Base-by-base conservation (phyloP, 352 stramenopile genomes). In the Pythium biforme region DNA sequence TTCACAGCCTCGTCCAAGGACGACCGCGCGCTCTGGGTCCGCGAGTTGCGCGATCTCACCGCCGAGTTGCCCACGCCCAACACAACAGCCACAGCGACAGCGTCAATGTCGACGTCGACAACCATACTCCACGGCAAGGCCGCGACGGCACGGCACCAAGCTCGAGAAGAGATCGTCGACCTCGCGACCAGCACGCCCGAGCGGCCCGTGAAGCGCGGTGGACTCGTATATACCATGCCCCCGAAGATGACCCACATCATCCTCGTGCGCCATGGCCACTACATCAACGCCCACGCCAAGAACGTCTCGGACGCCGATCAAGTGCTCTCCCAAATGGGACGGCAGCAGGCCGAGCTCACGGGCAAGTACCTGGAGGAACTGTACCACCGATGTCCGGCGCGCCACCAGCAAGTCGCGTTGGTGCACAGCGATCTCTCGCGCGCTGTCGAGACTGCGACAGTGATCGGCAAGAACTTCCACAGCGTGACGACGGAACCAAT, bases 291-390 rank as follows among this genome's bases (percentile, higher is more conserved):
- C 1, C 78, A 92, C 50, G 67, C 75, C 31, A 83, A 76, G 31
- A 66, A 84, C 31, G 75, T 77, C 2, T 73, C 68, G 1, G 85
- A 92, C 29, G 68, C 72, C 22, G 61, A 92, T 48, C 83, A 92
- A 74, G 79, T 94, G 26, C 73, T 94, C 0, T 92, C 85, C 11
- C 80, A 92, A 50, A 89, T 94, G 72, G 85, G 85, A 5, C 68
- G 76, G 15, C 80, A 89, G 52, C 85, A 94, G 50, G 83, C 85
- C 14, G 79, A 79, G 20, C 58, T 90, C n/a, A 80, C 81, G 11
- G 84, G 82, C 27, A 83, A 84, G 53, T 82, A 92, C 46, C 55
- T 96, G 26, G 74, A 82, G 41, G 66, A 77, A 50, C 65, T 81
- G 7, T 83, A 87, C 48, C 77, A 74, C 54, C 76, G 76, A 1